These are phyloP conservation scores for Xylariomycetidae sp. DNA, from an alignment of 2,329 filamentous ascomycete species.

Conservation along the genomic window DNA sequence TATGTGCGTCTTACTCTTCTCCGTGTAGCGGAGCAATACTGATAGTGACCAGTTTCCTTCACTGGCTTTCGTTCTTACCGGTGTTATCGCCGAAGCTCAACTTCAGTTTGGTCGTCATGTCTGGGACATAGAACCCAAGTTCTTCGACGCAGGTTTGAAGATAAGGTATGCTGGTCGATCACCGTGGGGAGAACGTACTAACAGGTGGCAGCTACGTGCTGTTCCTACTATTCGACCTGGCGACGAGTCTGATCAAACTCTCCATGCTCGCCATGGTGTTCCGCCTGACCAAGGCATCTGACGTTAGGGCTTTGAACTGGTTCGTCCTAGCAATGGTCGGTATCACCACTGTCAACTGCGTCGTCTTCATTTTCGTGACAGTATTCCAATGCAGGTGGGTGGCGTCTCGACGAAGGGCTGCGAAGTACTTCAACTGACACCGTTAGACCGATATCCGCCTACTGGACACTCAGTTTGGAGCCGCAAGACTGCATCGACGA, in stretches of 20 bases:
- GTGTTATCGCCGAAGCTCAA: constrained; percentile 19
- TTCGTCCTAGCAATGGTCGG: constrained; percentile 24
- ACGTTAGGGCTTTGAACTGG: constrained; percentile 22
- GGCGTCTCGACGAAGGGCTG: background rate
- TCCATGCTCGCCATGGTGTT: constrained; percentile 35
- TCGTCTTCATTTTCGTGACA: constrained; percentile 30
- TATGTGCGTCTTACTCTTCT: constrained; percentile 20
- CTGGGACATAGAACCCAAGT: constrained; percentile 25
- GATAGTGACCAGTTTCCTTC: constrained; percentile 21
- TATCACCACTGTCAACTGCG: constrained; percentile 24
- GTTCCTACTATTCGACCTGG: constrained; percentile 30
- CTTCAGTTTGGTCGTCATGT: constrained; percentile 28
- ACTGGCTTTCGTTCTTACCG: constrained; percentile 24
- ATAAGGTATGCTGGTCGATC: constrained; percentile 16
- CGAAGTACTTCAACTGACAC: constrained; percentile 1
- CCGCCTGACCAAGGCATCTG: constrained; percentile 28
- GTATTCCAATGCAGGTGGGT: constrained; percentile 34
- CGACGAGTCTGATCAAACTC: constrained; percentile 34
- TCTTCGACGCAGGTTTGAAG: constrained; percentile 19
- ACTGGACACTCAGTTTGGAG: constrained; percentile 29
- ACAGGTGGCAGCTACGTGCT: constrained; percentile 22
- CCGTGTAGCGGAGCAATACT: background rate
- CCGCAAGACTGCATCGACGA: constrained; percentile 41
- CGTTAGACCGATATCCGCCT: constrained; percentile 30
- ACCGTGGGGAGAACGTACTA: too few relatives aligned